Base-by-base conservation (phyloP, 257 asterid genomes). In the Jacaranda mimosifolia region DNA sequence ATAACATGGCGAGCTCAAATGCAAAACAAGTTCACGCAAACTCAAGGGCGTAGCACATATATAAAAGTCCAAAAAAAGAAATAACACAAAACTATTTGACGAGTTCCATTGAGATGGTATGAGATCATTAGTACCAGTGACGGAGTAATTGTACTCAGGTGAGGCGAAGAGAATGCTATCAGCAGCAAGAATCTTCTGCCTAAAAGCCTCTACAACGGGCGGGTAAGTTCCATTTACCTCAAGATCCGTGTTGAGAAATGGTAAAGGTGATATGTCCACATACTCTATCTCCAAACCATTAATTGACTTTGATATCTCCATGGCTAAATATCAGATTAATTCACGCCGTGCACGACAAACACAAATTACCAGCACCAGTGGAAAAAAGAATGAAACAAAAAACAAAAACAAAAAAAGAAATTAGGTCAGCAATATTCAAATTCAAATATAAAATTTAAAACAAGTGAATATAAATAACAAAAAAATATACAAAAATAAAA, bases 91-190 rank as follows among this genome's bases (percentile, higher is more conserved):
- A 26, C 1, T 12, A 19, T 38, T 39, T 8, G 2, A 63, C 32
- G 17, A 40, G 68, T 51, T 66, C 0, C 38, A 77, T 5, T 6
- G 35, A 71, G 69, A 45, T 36, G 13, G 14, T 7, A 58, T 38
- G 58, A 57, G 73, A 75, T 26, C 14, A 48, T 55, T 13, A 17
- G n/a, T 90, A 94, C 96, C 99, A 11, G 97, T 72, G 36, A 92
- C 79, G 4, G 99, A 92, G 82, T 91, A 94, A 80, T 92, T 94
- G 80, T 91, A 92, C 88, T 94, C 99, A 0, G 98, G 99, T 4
- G 99, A 91, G 40, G 97, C 98, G 63, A 94, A 94, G 49, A 92
- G 89, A 7, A 85, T 13, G 78, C 94, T 78, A 65, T 94, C 97
- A 46, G 98, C 98, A 43, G 88, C 86, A 52, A 72, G 82, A 77